phyloP scores from a whole-genome alignment of 2,329 filamentous ascomycete species.

The Trichothecium roseum region DNA sequence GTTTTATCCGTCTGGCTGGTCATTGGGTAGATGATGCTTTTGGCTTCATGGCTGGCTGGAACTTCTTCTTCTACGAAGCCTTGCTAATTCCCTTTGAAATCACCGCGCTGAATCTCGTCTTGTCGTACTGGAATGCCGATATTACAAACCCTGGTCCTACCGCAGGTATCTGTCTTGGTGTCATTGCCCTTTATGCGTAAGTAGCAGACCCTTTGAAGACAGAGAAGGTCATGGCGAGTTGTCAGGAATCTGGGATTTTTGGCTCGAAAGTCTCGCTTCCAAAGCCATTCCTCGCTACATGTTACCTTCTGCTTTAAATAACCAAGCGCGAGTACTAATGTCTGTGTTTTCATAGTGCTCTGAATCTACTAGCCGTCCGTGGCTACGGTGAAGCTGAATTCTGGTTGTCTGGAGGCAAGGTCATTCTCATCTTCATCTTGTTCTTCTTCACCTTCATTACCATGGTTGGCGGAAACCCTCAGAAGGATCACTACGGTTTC shows the following conservation, averaged over 20 bases:
- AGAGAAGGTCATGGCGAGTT: too few relatives aligned
- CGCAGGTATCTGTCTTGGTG: slow-evolving; percentile 30
- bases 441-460: slow-evolving; percentile 48
- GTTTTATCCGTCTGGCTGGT: slow-evolving; percentile 34
- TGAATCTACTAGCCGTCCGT: slow-evolving; percentile 24
- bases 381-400: slow-evolving; percentile 31
- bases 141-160: slow-evolving; percentile 16
- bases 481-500: slow-evolving; percentile 47
- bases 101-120: slow-evolving; percentile 34
- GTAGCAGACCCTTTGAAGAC: too few relatives aligned
- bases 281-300: too few relatives aligned
- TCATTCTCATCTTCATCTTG: slow-evolving; percentile 46
- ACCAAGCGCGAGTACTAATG: too few relatives aligned
- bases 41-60: slow-evolving; percentile 34
- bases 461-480: slow-evolving; percentile 48
- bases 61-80: slow-evolving; percentile 36
- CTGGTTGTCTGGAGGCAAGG: slow-evolving; percentile 34
- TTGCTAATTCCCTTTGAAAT: slow-evolving; percentile 38
- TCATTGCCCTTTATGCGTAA: slow-evolving; percentile 27
- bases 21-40: slow-evolving; percentile 37
- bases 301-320: too few relatives aligned
- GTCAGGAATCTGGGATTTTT: too few relatives aligned
- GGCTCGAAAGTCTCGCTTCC: too few relatives aligned
- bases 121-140: slow-evolving; percentile 28
- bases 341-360: too few relatives aligned